Base-by-base conservation (phyloP, 441 rosid species). In the Corymbia citriodora region DNA sequence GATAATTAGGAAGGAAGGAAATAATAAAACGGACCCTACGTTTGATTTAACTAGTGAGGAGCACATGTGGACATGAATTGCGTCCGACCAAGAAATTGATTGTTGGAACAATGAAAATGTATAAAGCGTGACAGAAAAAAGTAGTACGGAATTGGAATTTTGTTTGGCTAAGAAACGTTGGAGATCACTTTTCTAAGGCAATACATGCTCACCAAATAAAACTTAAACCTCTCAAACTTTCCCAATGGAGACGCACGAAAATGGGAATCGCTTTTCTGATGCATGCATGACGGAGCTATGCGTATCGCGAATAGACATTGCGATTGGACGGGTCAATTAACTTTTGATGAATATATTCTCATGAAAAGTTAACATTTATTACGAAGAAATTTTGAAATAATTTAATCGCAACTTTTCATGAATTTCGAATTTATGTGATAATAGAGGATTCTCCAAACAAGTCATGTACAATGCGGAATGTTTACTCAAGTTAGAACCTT, bases 201-300 rank as follows among this genome's bases (percentile, higher is more conserved):
- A 36, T 7, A 10, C 10, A 36, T 36, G 2, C 82, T 72, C 14
- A 3, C 21, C 13, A 0, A 1, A 1, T 19, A 2, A 10, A 70
- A 68, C 40, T 70, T n/a, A 31, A 31, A 36, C 79, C 23, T 70
- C 49, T 10, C 81, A 18, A 72, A 36, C 49, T 36, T 21, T 72
- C 9, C 49, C 23, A 6, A 72, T 12, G 23, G 4, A 2, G 15
- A 19, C 27, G 3, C 82, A 10, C 7, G 27, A 25, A 74, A 8
- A 10, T 74, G 25, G 21, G 5, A 36, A 74, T 33, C 21, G 16
- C 83, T 40, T 40, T 21, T 21, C 13, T 7, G 2, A 11, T 2
- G 23, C 25, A 23, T 11, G 50, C 4, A 21, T 2, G 6, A 5
- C 50, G 17, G 7, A 40, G 52, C 50, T 23, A 74, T 14, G 17